phyloP scores from a whole-genome alignment of 768 basidiomycete genomes.

The Boletus pseudo-olivaceus region DNA sequence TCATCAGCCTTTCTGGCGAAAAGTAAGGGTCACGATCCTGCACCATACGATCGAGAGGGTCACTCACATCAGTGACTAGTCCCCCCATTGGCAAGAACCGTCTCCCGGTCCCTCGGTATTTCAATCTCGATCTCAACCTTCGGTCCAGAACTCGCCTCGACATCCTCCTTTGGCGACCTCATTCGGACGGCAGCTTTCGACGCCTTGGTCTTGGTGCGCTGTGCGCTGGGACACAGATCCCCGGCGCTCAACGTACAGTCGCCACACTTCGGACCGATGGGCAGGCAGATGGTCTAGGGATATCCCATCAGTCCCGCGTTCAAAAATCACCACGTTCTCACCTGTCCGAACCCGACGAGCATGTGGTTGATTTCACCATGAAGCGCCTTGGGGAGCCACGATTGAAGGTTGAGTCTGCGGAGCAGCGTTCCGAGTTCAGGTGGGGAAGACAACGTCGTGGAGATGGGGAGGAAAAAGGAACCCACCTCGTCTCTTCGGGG shows the following conservation, averaged over 20 bases:
- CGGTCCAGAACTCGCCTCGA: constrained; percentile 26
- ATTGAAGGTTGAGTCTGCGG: constrained; percentile 68
- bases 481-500: constrained; percentile 83
- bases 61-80: not conserved
- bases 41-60: not conserved
- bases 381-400: constrained; percentile 75
- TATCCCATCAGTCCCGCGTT: not conserved
- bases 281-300: constrained; percentile 59
- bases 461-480: not conserved
- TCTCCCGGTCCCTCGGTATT: not conserved
- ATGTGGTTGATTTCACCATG: constrained; percentile 75
- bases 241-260: constrained; percentile 53
- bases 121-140: constrained; percentile 41
- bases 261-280: constrained; percentile 63
- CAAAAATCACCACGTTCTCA: constrained; percentile 24
- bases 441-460: not conserved
- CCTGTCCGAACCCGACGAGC: constrained; percentile 86
- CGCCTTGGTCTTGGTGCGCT: constrained; percentile 22
- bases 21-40: not conserved
- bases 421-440: not conserved
- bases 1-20: not conserved
- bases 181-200: constrained; percentile 12
- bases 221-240: constrained; percentile 67
- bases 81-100: not conserved
- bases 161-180: not conserved